Conservation (phyloP, 257 asterid genomes). For the Przewalskia tangutica region DNA sequence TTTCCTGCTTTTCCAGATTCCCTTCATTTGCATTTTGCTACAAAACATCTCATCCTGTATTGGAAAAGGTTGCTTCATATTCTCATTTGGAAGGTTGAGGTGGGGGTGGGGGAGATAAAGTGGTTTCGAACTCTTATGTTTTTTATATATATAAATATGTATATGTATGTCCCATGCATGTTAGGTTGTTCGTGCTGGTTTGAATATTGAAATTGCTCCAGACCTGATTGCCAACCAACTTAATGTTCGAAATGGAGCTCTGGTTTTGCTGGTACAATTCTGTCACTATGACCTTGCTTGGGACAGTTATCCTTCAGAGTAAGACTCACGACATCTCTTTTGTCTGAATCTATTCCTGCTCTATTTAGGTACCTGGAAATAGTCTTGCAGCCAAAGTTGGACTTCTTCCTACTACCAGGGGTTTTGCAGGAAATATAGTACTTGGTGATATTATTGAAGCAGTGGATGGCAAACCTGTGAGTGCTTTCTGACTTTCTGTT, state of each 20-base stretch:
- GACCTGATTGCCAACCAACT: slow-evolving; percentile 82
- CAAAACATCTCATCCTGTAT: neutral
- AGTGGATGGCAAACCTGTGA: slow-evolving; percentile 62
- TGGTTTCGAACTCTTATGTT: neutral
- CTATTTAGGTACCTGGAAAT: slow-evolving; percentile 56
- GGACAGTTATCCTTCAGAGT: neutral
- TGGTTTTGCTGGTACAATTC: slow-evolving; percentile 52
- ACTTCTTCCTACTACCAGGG: slow-evolving; percentile 68
- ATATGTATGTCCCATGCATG: neutral
- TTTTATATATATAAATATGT: neutral
- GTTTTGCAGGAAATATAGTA: slow-evolving; percentile 79
- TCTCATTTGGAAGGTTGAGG: neutral
- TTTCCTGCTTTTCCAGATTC: neutral
- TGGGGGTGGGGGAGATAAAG: neutral
- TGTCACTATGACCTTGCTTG: neutral
- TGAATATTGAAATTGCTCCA: slow-evolving; percentile 66
- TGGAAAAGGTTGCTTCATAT: neutral
- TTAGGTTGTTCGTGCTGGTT: slow-evolving; percentile 78
- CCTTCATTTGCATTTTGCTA: neutral
- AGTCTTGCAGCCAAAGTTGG: slow-evolving; percentile 77
- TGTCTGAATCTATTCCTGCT: neutral
- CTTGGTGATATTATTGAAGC: slow-evolving; percentile 81
- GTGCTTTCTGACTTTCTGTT: slow-evolving; percentile 4
- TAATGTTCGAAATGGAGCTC: slow-evolving; percentile 87
- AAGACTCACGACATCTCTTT: neutral